These are phyloP conservation scores for Tripidium arundinaceum DNA, from an alignment of 202 grass and related monocot genomes.

Conservation along the genomic window DNA sequence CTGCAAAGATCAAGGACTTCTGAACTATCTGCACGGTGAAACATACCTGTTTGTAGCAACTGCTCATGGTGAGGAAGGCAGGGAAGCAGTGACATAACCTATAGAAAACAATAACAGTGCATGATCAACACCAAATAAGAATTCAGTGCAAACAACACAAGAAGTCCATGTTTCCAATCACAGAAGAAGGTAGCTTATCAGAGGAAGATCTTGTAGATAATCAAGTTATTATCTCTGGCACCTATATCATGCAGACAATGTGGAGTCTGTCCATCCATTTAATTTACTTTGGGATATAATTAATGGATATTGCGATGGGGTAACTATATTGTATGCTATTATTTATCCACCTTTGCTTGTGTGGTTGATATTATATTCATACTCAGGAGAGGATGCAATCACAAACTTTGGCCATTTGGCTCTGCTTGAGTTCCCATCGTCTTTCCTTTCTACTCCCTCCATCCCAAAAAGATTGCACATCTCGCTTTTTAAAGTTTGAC, in stretches of 20 bases:
- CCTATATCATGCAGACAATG: background rate
- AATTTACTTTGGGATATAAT: too few relatives aligned
- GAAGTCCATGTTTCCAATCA: background rate
- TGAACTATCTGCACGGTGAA: conserved; percentile 32
- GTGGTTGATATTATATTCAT: conserved; percentile 11
- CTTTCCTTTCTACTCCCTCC: background rate
- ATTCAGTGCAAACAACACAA: background rate
- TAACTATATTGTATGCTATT: background rate
- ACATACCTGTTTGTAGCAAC: conserved; percentile 81
- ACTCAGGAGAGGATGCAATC: conserved; percentile 14
- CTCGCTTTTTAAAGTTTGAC: too few relatives aligned
- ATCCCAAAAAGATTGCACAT: background rate
- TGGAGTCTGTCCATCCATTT: too few relatives aligned
- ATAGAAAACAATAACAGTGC: conserved; percentile 30
- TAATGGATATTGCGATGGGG: background rate
- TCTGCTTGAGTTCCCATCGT: background rate
- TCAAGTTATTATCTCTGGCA: conserved; percentile 15
- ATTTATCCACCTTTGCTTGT: background rate
- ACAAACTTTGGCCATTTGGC: background rate
- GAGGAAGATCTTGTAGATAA: conserved; percentile 1
- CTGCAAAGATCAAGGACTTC: conserved; percentile 1
- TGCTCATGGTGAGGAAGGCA: conserved; percentile 67
- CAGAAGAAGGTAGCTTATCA: background rate
- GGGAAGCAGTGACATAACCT: conserved; percentile 89
- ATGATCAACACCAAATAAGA: conserved; percentile 6